Conservation (phyloP, 768 basidiomycete species). For the Favolaschia claudopus region DNA sequence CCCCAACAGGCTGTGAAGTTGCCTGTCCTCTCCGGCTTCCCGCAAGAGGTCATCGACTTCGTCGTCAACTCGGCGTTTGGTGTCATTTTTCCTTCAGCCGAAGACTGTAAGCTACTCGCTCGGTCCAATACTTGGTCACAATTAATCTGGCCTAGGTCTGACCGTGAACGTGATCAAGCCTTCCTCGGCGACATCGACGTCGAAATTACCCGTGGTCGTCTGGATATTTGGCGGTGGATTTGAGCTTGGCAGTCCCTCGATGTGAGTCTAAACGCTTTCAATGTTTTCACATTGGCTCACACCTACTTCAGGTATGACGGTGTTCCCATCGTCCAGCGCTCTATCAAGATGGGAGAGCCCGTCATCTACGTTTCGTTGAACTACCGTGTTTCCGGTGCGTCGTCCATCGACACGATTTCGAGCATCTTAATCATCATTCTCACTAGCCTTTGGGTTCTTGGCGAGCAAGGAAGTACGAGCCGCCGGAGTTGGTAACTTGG, state of each 20-base stretch:
- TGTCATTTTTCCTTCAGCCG: conserved; percentile 38
- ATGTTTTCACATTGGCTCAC: neutral
- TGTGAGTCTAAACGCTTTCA: conserved; percentile 15
- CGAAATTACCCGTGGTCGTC: conserved; percentile 56
- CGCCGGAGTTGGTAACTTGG: conserved; percentile 60
- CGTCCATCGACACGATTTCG: too few relatives aligned
- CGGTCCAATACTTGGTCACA: neutral
- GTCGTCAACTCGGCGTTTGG: conserved; percentile 38
- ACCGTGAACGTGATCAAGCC: conserved; percentile 58
- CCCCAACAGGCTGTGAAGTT: conserved; percentile 50
- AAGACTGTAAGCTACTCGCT: conserved; percentile 48
- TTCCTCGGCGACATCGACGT: conserved; percentile 37
- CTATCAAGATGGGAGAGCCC: conserved; percentile 50
- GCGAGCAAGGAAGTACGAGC: conserved; percentile 52
- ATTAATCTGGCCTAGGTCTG: conserved; percentile 37
- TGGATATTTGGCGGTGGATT: conserved; percentile 55
- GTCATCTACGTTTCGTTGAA: conserved; percentile 63
- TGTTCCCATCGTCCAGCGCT: conserved; percentile 49
- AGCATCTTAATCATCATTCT: neutral
- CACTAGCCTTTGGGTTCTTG: conserved; percentile 52
- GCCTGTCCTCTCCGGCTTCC: conserved; percentile 38
- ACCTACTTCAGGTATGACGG: conserved; percentile 47
- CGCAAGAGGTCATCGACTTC: conserved; percentile 37
- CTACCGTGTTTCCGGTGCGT: conserved; percentile 42
- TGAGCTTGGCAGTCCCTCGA: conserved; percentile 26